phyloP scores from a whole-genome alignment of 306 rosid species.

The Sicyos edulis region DNA sequence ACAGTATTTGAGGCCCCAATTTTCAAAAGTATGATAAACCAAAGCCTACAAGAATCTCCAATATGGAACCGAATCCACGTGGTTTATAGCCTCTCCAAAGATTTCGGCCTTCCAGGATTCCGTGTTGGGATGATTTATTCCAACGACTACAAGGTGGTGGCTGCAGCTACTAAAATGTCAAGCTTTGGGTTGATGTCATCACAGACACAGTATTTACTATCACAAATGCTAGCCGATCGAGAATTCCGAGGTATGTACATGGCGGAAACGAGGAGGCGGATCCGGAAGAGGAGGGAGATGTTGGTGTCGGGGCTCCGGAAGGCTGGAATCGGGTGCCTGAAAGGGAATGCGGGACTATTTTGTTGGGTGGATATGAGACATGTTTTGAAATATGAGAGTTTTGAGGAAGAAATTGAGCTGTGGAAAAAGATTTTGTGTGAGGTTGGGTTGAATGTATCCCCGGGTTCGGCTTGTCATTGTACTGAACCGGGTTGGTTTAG shows the following conservation, averaged over 20 bases:
- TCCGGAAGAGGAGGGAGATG: slow-evolving; percentile 40
- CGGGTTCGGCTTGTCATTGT: slow-evolving; percentile 82
- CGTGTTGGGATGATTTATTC: slow-evolving; percentile 84
- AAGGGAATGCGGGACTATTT: slow-evolving; percentile 71
- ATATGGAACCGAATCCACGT: slow-evolving; percentile 41
- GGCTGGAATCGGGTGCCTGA: slow-evolving; percentile 50
- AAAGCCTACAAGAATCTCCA: background rate
- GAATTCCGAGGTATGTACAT: slow-evolving; percentile 40
- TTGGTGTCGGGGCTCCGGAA: slow-evolving; percentile 41
- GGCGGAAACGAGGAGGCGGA: slow-evolving; percentile 36
- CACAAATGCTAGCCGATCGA: slow-evolving; percentile 42
- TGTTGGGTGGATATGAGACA: slow-evolving; percentile 89
- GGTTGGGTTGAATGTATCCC: slow-evolving; percentile 62
- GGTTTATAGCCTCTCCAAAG: slow-evolving; percentile 72
- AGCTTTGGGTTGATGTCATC: slow-evolving; percentile 80
- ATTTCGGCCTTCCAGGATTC: slow-evolving; percentile 66
- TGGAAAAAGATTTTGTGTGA: slow-evolving; percentile 54
- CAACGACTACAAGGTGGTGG: slow-evolving; percentile 35
- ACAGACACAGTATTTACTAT: slow-evolving; percentile 60
- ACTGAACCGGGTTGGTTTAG: slow-evolving; percentile 91
- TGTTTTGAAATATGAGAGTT: slow-evolving; percentile 33
- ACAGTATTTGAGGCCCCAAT: slow-evolving; percentile 53
- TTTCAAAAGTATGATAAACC: slow-evolving; percentile 46
- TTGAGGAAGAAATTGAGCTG: slow-evolving; percentile 69
- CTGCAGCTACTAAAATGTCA: slow-evolving; percentile 84